phyloP scores from a whole-genome alignment of 1,284 basidiomycete species.

The Mycena citricolor region DNA sequence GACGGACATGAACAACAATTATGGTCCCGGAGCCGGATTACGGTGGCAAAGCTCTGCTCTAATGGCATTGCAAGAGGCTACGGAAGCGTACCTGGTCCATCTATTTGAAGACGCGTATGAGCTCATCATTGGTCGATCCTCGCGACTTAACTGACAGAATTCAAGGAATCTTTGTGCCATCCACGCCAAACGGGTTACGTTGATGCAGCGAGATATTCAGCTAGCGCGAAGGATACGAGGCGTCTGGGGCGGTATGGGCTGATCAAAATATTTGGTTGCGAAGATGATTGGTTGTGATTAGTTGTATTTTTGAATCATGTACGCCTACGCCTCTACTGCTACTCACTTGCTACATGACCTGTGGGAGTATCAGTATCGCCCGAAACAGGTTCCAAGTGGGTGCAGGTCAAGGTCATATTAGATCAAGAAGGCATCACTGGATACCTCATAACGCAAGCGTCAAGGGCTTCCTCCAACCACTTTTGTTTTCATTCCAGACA shows the following conservation, averaged over 20 bases:
- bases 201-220: slow-evolving; percentile 97
- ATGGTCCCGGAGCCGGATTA: slow-evolving; percentile 53
- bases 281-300: slow-evolving; percentile 20
- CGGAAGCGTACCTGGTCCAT: slow-evolving; percentile 92
- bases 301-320: slow-evolving; percentile 16
- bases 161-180: slow-evolving; percentile 90
- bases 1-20: slow-evolving; percentile 65
- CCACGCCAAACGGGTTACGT: slow-evolving; percentile 97
- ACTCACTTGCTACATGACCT: neutral
- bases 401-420: slow-evolving; percentile 70
- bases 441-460: slow-evolving; percentile 30
- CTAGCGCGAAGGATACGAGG: slow-evolving; percentile 94
- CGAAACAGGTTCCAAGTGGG: no score
- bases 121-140: slow-evolving; percentile 35
- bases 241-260: slow-evolving; percentile 63
- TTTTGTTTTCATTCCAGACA: slow-evolving; percentile 61
- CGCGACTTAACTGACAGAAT: neutral
- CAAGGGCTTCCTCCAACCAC: slow-evolving; percentile 69
- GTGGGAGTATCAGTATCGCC: no score
- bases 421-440: slow-evolving; percentile 76
- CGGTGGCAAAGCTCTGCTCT: slow-evolving; percentile 93
- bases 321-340: neutral
- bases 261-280: neutral
- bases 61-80: slow-evolving; percentile 90
- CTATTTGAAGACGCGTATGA: slow-evolving; percentile 95